Evolutionary conservation across 176 grass and related monocot species (phyloP).

Genomic region (Carex pumila): DNA sequence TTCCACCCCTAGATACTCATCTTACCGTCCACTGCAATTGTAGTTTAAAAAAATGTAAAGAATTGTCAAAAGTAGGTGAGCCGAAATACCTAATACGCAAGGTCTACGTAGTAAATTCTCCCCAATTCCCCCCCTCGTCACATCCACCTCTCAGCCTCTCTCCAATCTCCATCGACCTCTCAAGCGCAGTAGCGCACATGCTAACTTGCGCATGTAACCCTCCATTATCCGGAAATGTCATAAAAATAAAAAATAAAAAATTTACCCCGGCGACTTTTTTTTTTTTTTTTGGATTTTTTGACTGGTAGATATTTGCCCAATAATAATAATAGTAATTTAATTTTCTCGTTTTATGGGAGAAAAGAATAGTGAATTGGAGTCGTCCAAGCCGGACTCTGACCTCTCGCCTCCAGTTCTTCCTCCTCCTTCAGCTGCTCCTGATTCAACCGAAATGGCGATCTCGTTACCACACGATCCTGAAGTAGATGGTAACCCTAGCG

Average conservation of each 20-base stretch:
- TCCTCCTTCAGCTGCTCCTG: background rate
- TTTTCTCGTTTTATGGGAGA: slow-evolving; percentile 27
- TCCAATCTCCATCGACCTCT: background rate
- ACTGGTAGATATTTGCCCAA: slow-evolving; percentile 4
- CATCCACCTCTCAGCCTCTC: background rate
- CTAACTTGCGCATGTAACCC: slow-evolving; percentile 12
- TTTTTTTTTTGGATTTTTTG: background rate
- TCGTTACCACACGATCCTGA: slow-evolving; percentile 16
- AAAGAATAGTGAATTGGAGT: slow-evolving; percentile 17
- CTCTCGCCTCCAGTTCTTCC: background rate
- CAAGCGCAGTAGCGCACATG: background rate
- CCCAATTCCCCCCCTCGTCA: background rate
- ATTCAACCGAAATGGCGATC: slow-evolving; percentile 29
- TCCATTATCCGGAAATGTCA: slow-evolving; percentile 10
- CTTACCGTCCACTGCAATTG: too few relatives aligned
- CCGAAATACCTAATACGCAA: background rate
- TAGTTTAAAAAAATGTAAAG: background rate
- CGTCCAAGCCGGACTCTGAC: slow-evolving; percentile 10
- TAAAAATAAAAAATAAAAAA: background rate
- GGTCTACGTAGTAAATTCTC: background rate
- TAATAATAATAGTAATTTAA: background rate
- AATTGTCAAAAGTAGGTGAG: background rate
- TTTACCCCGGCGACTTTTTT: background rate
- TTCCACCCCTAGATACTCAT: too few relatives aligned
- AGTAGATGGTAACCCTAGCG: slow-evolving; percentile 5